Percentiles rank a stretch among this genome's conserved stretches.
These are phyloP conservation scores for Phaeosphaeriaceae sp. DNA, from an alignment of 2,329 filamentous ascomycete species.

Conservation along the genomic window DNA sequence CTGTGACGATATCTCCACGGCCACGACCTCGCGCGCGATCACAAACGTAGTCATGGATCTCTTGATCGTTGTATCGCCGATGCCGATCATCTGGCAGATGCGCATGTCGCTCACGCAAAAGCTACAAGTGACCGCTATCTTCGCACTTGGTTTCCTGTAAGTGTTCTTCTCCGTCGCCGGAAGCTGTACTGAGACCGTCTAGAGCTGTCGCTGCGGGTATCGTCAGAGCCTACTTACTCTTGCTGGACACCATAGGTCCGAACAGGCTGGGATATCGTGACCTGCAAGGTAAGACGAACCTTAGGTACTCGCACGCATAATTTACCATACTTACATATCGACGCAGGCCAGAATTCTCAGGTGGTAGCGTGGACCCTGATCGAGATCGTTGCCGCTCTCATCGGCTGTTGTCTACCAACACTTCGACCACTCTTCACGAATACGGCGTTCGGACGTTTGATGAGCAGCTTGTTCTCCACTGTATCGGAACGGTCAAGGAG, in stretches of 20 bases:
- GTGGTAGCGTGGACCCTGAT: constrained; percentile 10
- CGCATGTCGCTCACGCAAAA: constrained; percentile 4
- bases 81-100: constrained; percentile 13
- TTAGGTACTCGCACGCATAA: neutral
- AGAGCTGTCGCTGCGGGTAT: constrained; percentile 5
- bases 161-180: neutral
- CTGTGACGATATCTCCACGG: constrained; percentile 4
- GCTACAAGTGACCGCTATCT: constrained; percentile 8
- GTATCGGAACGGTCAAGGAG: neutral
- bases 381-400: constrained; percentile 5
- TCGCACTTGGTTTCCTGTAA: constrained; percentile 12
- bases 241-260: constrained; percentile 5
- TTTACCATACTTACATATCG: neutral
- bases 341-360: constrained; percentile 7
- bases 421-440: constrained; percentile 11
- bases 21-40: constrained; percentile 3
- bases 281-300: neutral
- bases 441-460: constrained; percentile 1
- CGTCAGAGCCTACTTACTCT: constrained; percentile 7
- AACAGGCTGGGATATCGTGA: constrained; percentile 1
- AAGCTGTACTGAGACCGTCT: neutral
- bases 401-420: constrained; percentile 8
- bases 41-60: constrained; percentile 9
- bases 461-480: neutral
- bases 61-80: constrained; percentile 6